A percentile compares a stretch with the other conserved stretches of the same genome.
Conservation (phyloP, 1,139 yeast species). For the Geotrichum restrictum region DNA sequence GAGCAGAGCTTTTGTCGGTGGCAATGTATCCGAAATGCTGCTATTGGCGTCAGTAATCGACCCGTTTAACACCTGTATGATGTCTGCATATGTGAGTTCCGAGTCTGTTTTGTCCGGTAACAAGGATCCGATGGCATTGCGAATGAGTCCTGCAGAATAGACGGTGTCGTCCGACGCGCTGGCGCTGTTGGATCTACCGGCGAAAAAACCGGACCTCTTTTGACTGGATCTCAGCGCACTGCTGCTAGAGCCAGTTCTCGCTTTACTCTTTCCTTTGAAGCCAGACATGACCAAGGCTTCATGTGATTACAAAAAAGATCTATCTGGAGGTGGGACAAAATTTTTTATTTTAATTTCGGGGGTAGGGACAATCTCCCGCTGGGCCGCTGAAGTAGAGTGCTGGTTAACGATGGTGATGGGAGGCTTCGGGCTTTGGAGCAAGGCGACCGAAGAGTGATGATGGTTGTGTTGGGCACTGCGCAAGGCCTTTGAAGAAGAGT, state of each 20-base stretch:
- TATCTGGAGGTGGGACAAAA: constrained; percentile 2
- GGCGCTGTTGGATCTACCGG: constrained; percentile 14
- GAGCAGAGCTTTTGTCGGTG: constrained; percentile 15
- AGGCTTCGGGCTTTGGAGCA: not conserved
- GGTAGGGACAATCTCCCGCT: not conserved
- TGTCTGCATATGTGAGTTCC: constrained; percentile 19
- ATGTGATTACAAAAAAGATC: not conserved
- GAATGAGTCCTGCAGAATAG: not conserved
- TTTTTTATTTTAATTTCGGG: too few relatives aligned
- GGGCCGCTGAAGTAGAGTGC: too few relatives aligned
- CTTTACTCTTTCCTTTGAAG: constrained; percentile 16
- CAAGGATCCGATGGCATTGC: constrained; percentile 9
- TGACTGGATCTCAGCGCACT: constrained; percentile 8
- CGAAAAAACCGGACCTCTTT: constrained; percentile 1
- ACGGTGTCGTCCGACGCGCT: constrained; percentile 10
- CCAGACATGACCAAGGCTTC: constrained; percentile 10
- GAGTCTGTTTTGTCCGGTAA: constrained; percentile 18
- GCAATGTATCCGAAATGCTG: constrained; percentile 17
- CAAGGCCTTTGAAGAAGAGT: too few relatives aligned
- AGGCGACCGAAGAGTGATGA: too few relatives aligned
- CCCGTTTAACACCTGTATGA: constrained; percentile 15
- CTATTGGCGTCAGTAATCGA: constrained; percentile 1
- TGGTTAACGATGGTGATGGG: not conserved
- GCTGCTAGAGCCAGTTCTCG: constrained; percentile 5
- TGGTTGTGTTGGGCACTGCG: too few relatives aligned